A percentile compares a stretch with the other conserved stretches of the same genome.
Conservation (phyloP, 371 early-diverging fungal genomes). For the Ordospora pajunii region DNA sequence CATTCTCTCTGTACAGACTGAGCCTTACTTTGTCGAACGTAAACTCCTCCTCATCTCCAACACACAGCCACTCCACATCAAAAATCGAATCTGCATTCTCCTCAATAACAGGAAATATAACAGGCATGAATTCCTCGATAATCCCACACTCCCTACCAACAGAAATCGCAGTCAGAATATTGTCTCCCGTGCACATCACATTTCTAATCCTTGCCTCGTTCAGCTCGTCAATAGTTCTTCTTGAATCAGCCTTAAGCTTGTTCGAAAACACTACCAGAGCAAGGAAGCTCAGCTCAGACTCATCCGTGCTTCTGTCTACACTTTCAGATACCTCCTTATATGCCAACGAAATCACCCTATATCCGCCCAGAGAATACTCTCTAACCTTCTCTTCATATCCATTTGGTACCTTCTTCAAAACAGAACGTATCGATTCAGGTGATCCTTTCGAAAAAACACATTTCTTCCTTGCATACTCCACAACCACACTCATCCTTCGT, state of each 20-base stretch:
- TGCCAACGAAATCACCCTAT: conserved; percentile 58
- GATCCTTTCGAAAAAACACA: conserved; percentile 58
- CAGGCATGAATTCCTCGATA: conserved; percentile 60
- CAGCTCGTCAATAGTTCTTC: conserved; percentile 71
- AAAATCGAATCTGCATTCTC: conserved; percentile 33
- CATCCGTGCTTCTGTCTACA: conserved; percentile 56
- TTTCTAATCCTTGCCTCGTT: conserved; percentile 75
- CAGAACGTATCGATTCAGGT: conserved; percentile 45
- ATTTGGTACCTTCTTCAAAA: conserved; percentile 28
- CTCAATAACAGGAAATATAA: conserved; percentile 55
- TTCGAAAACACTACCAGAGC: conserved; percentile 96
- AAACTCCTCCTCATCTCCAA: conserved; percentile 51
- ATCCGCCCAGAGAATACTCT: conserved; percentile 48
- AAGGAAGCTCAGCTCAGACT: conserved; percentile 71
- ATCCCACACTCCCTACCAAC: conserved; percentile 81
- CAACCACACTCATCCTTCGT: conserved; percentile 85
- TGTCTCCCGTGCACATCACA: conserved; percentile 98
- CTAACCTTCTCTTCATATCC: conserved; percentile 42
- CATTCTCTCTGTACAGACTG: conserved; percentile 48
- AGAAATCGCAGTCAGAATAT: conserved; percentile 85
- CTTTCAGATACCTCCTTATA: conserved; percentile 34
- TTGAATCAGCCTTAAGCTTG: conserved; percentile 79
- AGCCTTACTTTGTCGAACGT: conserved; percentile 57
- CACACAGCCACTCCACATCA: conserved; percentile 53
- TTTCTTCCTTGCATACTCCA: conserved; percentile 60